A percentile compares a stretch with the other conserved stretches of the same genome.
These are phyloP conservation scores for Trypanosoma mega DNA, from an alignment of 208 protist species.

Conservation along the genomic window DNA sequence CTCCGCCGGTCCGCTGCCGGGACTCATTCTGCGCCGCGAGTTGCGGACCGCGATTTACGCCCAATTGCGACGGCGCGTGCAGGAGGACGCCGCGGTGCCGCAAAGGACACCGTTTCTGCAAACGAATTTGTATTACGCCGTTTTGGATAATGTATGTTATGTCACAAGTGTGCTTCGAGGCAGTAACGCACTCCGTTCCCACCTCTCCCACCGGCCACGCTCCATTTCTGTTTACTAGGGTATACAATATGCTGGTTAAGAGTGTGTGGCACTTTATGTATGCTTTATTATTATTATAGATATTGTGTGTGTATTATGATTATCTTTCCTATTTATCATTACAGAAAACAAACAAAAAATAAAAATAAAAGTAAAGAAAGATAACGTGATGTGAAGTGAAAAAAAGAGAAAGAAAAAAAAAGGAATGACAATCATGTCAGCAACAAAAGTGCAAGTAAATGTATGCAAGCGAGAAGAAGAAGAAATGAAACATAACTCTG, in stretches of 20 bases:
- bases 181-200: slow-evolving; percentile 38
- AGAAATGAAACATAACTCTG: not conserved
- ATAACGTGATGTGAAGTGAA: not conserved
- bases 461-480: not conserved
- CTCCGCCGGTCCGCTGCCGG: slow-evolving; percentile 49
- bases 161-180: slow-evolving; percentile 56
- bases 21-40: slow-evolving; percentile 50
- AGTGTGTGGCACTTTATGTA: no score
- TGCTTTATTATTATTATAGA: no score
- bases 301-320: no score
- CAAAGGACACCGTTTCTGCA: slow-evolving; percentile 45
- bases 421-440: not conserved
- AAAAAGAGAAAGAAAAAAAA: not conserved
- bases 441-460: not conserved
- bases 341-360: no score
- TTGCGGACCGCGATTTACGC: slow-evolving; percentile 28
- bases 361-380: no score
- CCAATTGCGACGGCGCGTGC: not conserved
- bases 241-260: no score
- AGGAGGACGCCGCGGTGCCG: not conserved
- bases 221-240: slow-evolving; percentile 41
- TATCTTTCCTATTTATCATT: no score
- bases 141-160: slow-evolving; percentile 74
- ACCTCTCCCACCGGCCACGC: slow-evolving; percentile 33
- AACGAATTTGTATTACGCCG: slow-evolving; percentile 21